Evolutionary conservation across 768 basidiomycete species (phyloP), one percentile per base, ranked within the genome.

Genomic region (Lyophyllum atratum): DNA sequence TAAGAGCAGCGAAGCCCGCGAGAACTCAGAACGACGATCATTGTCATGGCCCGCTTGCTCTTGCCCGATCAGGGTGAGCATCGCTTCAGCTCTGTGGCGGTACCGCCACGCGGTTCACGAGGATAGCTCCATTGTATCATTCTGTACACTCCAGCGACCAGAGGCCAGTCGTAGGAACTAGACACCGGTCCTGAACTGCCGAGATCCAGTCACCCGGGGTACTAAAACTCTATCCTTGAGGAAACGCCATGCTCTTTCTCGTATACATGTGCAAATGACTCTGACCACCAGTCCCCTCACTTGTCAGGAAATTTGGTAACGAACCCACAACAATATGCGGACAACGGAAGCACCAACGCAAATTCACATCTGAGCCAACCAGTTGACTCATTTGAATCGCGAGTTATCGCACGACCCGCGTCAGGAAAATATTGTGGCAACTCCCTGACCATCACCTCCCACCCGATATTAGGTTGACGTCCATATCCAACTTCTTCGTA

Each of bases 51-150:
- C 8, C 28, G 19, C 15, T 46, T 46, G 2, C 1, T 26, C 26
- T 25, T 26, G 5, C 15, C 39, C 39, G 39, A 24, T 44, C 43
- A 44, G 4, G 4, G 14, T 39, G 37, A 39, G 43, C 51, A 31
- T 31, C 46, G 42, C 12, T 39, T 49, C 54, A 45, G 24, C 25
- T 37, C 24, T 3, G 49, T 47, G 45, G 53, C 54, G 19, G 54
- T 28, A 48, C 54, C 46, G 54, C 54, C 54, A 55, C 54, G 28
- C 48, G 54, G 54, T 37, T 48, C 54, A 14, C 21, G 10, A 40
- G 24, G 39, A 22, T 33, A 40, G 9, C 50, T 9, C 39, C 26
- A 51, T 51, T 42, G n/a, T 19, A n/a, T 15, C 39, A 15, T 24
- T 24, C 11, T 11, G 8, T 3, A 8, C 3, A 2, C 15, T 45